Evolutionary conservation across 768 basidiomycete species (phyloP).

Genomic region (Russula griseocarnosa): DNA sequence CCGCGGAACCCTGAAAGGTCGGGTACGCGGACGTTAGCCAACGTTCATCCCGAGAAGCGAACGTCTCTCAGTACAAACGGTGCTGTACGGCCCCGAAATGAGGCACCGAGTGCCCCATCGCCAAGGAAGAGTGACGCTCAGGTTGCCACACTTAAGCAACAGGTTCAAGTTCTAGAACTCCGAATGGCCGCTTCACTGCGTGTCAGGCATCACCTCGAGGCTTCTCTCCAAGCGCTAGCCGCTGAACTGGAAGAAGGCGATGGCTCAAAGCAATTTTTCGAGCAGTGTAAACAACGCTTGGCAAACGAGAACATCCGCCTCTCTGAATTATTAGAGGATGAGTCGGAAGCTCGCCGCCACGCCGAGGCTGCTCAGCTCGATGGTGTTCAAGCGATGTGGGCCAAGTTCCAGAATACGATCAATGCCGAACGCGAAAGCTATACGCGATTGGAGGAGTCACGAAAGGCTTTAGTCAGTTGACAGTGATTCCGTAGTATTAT

Average conservation of each 20-base stretch:
- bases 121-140: slow-evolving; percentile 45
- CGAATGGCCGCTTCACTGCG: slow-evolving; percentile 66
- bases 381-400: slow-evolving; percentile 63
- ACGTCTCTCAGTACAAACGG: slow-evolving; percentile 34
- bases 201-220: slow-evolving; percentile 60
- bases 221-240: slow-evolving; percentile 54
- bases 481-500: background rate
- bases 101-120: slow-evolving; percentile 38
- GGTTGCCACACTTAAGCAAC: slow-evolving; percentile 52
- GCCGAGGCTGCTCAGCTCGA: slow-evolving; percentile 61
- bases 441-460: slow-evolving; percentile 61
- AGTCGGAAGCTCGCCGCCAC: slow-evolving; percentile 56
- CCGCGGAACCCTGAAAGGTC: slow-evolving; percentile 34
- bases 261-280: slow-evolving; percentile 60
- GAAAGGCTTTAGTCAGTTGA: slow-evolving; percentile 58
- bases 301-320: slow-evolving; percentile 55
- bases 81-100: slow-evolving; percentile 36
- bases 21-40: slow-evolving; percentile 41
- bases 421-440: slow-evolving; percentile 59
- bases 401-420: slow-evolving; percentile 58
- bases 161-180: slow-evolving; percentile 63
- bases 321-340: slow-evolving; percentile 54
- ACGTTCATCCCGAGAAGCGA: slow-evolving; percentile 49
- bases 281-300: slow-evolving; percentile 52
- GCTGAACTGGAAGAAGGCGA: slow-evolving; percentile 60